Conservation (phyloP, 139 green algal species). For the Parachlorella kessleri region DNA sequence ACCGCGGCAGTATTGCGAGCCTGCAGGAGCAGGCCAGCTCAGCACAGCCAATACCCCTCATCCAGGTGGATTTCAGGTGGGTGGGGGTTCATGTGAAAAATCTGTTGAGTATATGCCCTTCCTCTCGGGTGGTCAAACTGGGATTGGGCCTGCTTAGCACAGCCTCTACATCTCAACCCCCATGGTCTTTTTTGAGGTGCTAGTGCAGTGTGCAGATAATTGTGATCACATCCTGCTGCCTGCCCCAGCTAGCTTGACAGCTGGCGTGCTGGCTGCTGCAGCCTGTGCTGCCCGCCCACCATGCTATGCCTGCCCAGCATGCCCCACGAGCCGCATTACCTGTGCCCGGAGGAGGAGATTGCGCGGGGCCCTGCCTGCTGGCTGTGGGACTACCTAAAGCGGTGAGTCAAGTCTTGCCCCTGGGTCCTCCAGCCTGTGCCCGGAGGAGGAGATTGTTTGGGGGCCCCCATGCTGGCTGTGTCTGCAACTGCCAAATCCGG, state of each 20-base stretch:
- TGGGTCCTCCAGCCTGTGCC: slow-evolving; percentile 21
- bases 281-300: slow-evolving; percentile 14
- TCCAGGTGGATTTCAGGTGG: slow-evolving; percentile 61
- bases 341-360: slow-evolving; percentile 91
- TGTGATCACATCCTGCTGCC: too few species aligned
- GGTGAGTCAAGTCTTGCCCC: not conserved
- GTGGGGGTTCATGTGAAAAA: too few species aligned
- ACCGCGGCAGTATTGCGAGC: slow-evolving; percentile 60
- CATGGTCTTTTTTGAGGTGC: too few species aligned
- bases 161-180: too few species aligned
- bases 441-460: slow-evolving; percentile 94
- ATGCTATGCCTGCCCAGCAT: slow-evolving; percentile 25
- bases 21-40: slow-evolving; percentile 78
- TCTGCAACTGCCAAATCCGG: slow-evolving; percentile 84
- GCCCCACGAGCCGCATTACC: slow-evolving; percentile 27
- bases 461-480: slow-evolving; percentile 97
- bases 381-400: slow-evolving; percentile 97
- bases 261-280: not conserved
- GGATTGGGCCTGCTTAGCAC: too few species aligned
- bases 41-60: slow-evolving; percentile 31
- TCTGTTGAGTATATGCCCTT: too few species aligned
- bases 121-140: too few species aligned
- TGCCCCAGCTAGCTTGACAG: too few species aligned
- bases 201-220: too few species aligned
- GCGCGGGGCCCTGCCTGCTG: slow-evolving; percentile 92